A percentile compares a stretch with the other conserved stretches of the same genome.
phyloP scores from a whole-genome alignment of 345 rosid species.

The Melastoma malabathricum region DNA sequence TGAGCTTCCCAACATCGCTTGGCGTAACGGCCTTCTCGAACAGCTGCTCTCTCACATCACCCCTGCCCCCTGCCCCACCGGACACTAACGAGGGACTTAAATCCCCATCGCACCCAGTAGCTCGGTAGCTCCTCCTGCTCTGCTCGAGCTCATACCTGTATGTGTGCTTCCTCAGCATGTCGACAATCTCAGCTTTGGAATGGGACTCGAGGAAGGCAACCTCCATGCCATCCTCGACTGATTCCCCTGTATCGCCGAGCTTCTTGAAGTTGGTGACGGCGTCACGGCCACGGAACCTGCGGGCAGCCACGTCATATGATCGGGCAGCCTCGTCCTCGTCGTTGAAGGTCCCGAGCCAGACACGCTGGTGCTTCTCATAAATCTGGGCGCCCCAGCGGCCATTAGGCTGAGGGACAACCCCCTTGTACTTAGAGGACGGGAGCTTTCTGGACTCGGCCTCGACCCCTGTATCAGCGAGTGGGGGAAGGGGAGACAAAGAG shows the following conservation, averaged over 20 bases:
- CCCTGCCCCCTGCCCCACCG: too few relatives aligned
- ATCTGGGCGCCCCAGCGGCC: conserved; percentile 98
- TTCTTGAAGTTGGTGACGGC: conserved; percentile 63
- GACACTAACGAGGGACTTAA: too few relatives aligned
- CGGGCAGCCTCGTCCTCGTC: conserved; percentile 71
- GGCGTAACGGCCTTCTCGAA: conserved; percentile 47
- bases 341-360: conserved; percentile 90
- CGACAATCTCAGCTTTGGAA: conserved; percentile 79
- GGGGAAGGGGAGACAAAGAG: too few relatives aligned
- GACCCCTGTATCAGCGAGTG: conserved; percentile 9
- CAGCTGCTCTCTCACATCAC: conserved; percentile 17
- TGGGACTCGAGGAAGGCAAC: conserved; percentile 44
- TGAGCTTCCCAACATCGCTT: conserved; percentile 56
- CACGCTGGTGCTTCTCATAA: conserved; percentile 88
- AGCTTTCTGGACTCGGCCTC: conserved; percentile 81
- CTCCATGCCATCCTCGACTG: conserved; percentile 29
- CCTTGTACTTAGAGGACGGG: conserved; percentile 79
- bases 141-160: conserved; percentile 64
- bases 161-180: conserved; percentile 83
- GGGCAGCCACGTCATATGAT: conserved; percentile 76
- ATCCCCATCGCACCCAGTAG: conserved; percentile 16
- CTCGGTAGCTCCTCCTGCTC: conserved; percentile 33
- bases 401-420: conserved; percentile 95
- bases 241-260: conserved; percentile 12
- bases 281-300: conserved; percentile 77